phyloP scores from a whole-genome alignment of 495 filamentous ascomycete species.

The Rhizodiscina lignyota region DNA sequence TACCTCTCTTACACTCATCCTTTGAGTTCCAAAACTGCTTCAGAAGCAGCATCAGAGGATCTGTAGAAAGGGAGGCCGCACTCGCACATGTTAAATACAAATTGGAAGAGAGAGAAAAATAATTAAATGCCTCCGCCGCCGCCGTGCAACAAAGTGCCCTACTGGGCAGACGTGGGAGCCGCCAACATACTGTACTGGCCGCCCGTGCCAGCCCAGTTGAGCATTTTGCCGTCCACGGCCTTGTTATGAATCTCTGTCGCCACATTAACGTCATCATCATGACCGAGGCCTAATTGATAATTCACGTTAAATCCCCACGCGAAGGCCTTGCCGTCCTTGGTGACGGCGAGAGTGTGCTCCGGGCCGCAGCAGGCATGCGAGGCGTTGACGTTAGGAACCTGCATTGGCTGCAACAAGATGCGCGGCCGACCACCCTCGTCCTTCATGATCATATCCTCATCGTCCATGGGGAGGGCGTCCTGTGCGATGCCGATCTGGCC shows the following conservation, averaged over 20 bases:
- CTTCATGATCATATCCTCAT: slow-evolving; percentile 35
- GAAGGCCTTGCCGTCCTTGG: slow-evolving; percentile 41
- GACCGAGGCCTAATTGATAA: slow-evolving; percentile 52
- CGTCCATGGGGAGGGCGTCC: slow-evolving; percentile 32
- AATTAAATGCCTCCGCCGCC: too few species aligned
- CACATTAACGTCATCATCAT: slow-evolving; percentile 35
- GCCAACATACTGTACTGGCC: slow-evolving; percentile 51
- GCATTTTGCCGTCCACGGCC: slow-evolving; percentile 38
- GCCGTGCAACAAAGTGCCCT: too few species aligned
- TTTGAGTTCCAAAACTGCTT: too few species aligned
- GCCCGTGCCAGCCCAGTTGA: slow-evolving; percentile 42
- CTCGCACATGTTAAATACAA: too few species aligned
- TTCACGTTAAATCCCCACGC: slow-evolving; percentile 53
- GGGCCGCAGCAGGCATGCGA: slow-evolving; percentile 31
- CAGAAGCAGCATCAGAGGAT: too few species aligned
- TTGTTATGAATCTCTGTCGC: slow-evolving; percentile 47
- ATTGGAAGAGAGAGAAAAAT: too few species aligned
- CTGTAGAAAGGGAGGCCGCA: too few species aligned
- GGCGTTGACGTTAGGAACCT: slow-evolving; percentile 29
- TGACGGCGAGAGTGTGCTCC: slow-evolving; percentile 45
- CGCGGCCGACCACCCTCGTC: slow-evolving; percentile 36
- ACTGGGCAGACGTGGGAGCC: too few species aligned
- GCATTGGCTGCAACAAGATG: slow-evolving; percentile 37
- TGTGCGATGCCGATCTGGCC: slow-evolving; percentile 40
- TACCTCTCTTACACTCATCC: too few species aligned